A percentile compares a stretch with the other conserved stretches of the same genome.
Conservation (phyloP, 768 basidiomycete species). For the Suillus variegatus region DNA sequence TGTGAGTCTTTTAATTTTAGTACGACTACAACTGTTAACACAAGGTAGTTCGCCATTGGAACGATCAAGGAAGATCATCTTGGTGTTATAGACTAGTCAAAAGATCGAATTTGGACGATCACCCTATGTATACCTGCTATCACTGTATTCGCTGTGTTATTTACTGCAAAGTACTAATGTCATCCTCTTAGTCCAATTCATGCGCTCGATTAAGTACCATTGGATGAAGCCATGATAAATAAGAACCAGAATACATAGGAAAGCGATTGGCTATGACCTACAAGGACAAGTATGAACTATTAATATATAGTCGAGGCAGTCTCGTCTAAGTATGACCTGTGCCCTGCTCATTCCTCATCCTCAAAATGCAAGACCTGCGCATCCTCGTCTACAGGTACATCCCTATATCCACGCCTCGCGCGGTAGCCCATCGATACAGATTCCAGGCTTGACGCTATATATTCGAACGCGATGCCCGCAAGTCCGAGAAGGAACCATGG, state of each 20-base stretch:
- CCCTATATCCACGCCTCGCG: constrained; percentile 67
- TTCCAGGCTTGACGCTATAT: constrained; percentile 52
- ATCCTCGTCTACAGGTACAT: constrained; percentile 84
- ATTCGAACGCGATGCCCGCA: constrained; percentile 71
- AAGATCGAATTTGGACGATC: constrained; percentile 3
- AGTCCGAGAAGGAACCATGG: constrained; percentile 90
- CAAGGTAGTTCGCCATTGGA: constrained; percentile 86
- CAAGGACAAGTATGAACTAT: neutral
- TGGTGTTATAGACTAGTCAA: constrained; percentile 77
- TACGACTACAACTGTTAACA: constrained; percentile 1
- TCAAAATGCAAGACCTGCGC: constrained; percentile 85
- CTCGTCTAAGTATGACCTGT: neutral
- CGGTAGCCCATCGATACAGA: constrained; percentile 39
- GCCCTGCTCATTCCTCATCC: constrained; percentile 58
- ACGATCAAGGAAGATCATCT: constrained; percentile 98
- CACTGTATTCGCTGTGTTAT: constrained; percentile 5
- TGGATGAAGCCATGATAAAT: neutral
- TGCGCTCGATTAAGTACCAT: neutral
- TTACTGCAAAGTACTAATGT: neutral
- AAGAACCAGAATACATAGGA: neutral
- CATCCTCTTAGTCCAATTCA: neutral
- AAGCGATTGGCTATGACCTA: neutral
- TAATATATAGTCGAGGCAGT: neutral
- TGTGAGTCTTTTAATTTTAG: constrained; percentile 47
- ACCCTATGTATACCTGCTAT: constrained; percentile 1